phyloP scores from a whole-genome alignment of 2,329 filamentous ascomycete genomes.

The Knufia petricola region DNA sequence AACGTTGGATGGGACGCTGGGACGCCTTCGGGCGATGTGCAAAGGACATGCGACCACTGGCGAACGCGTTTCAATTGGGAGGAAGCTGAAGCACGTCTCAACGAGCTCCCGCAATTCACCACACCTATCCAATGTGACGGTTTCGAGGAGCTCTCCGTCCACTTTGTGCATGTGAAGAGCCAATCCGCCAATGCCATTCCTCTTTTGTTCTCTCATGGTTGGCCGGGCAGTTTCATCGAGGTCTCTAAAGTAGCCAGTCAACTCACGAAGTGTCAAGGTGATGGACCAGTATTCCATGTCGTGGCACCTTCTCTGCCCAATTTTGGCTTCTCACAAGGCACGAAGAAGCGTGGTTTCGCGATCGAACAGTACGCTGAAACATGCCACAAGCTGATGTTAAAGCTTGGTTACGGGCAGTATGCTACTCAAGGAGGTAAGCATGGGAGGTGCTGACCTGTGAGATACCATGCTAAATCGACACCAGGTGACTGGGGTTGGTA shows the following conservation, averaged over 20 bases:
- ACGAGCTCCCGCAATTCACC: constrained; percentile 51
- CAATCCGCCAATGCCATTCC: constrained; percentile 19
- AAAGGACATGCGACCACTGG: constrained; percentile 51
- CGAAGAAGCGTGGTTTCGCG: constrained; percentile 47
- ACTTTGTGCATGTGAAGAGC: constrained; percentile 30
- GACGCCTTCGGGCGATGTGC: constrained; percentile 50
- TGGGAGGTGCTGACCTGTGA: constrained; percentile 34
- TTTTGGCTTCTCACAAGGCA: constrained; percentile 44
- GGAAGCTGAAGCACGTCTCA: constrained; percentile 48
- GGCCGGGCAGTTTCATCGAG: constrained; percentile 22
- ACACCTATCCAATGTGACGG: constrained; percentile 26
- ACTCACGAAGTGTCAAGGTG: constrained; percentile 28
- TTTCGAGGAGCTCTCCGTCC: constrained; percentile 22
- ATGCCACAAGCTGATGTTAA: constrained; percentile 58
- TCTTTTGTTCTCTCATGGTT: constrained; percentile 21
- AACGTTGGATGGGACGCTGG: constrained; percentile 48
- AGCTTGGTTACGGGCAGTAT: constrained; percentile 56
- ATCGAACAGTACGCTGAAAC: constrained; percentile 54
- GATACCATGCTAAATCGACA: constrained; percentile 45
- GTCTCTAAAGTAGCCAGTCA: constrained; percentile 26
- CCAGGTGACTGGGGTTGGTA: constrained; percentile 44
- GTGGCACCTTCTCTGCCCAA: constrained; percentile 48
- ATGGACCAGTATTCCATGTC: constrained; percentile 42
- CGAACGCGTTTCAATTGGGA: constrained; percentile 51
- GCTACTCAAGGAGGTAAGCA: constrained; percentile 55